Percentiles rank a stretch among this genome's conserved stretches.
Conservation (phyloP, 257 asterid genomes). For the Lantana camara region DNA sequence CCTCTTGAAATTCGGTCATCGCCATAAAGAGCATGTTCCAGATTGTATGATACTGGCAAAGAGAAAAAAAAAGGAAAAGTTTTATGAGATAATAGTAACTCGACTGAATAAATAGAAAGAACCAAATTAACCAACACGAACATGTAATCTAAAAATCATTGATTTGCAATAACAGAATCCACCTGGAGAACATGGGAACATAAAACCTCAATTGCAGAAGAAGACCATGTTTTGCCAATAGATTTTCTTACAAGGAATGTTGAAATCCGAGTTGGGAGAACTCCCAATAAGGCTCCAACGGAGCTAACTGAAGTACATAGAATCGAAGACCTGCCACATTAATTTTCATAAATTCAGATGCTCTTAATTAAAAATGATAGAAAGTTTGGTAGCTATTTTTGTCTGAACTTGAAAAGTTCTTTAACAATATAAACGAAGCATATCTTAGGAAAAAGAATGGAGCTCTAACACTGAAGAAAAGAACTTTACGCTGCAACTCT, state of each 20-base stretch:
- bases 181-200: conserved; percentile 74
- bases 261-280: conserved; percentile 52
- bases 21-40: conserved; percentile 83
- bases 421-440: neutral
- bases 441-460: neutral
- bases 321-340: conserved; percentile 51
- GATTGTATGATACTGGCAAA: conserved; percentile 82
- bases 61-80: conserved; percentile 1
- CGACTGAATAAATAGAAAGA: neutral
- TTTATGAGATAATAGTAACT: neutral
- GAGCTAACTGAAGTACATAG: conserved; percentile 54
- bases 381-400: neutral
- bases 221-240: conserved; percentile 71
- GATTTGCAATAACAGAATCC: conserved; percentile 28
- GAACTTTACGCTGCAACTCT: conserved; percentile 54
- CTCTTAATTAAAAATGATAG: neutral
- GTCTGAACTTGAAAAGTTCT: neutral
- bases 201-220: conserved; percentile 63
- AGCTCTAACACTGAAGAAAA: conserved; percentile 27
- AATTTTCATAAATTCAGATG: conserved; percentile 7
- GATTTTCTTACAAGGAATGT: conserved; percentile 51
- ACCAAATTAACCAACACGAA: neutral
- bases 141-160: conserved; percentile 3
- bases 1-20: conserved; percentile 79
- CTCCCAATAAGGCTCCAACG: conserved; percentile 62